phyloP scores from a whole-genome alignment of 2,329 filamentous ascomycete genomes.

The Salinomyces thailandicus region DNA sequence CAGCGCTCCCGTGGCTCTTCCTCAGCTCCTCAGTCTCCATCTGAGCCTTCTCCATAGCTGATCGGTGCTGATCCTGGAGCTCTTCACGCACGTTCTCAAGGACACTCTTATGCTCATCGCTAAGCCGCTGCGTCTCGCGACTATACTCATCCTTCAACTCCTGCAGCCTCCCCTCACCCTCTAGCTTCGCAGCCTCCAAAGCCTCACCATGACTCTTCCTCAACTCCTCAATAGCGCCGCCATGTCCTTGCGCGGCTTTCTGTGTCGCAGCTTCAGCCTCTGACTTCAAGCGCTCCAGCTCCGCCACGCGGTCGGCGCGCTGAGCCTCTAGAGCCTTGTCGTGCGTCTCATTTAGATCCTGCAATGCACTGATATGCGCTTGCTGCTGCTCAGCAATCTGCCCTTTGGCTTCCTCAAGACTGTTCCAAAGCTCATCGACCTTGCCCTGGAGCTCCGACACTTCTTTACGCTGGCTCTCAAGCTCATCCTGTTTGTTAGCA shows the following conservation, averaged over 20 bases:
- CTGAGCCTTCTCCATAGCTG: slow-evolving; percentile 2
- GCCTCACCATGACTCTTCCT: slow-evolving; percentile 3
- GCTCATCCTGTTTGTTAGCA: background rate
- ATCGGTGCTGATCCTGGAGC: background rate
- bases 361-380: background rate
- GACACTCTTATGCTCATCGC: background rate
- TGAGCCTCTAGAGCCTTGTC: background rate
- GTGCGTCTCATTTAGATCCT: slow-evolving; percentile 3
- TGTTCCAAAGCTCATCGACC: background rate
- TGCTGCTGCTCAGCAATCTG: background rate
- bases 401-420: background rate
- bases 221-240: slow-evolving; percentile 3
- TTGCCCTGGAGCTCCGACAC: background rate
- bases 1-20: slow-evolving; percentile 2
- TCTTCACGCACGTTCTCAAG: background rate
- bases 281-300: slow-evolving; percentile 5
- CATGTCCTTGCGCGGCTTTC: slow-evolving; percentile 2
- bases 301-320: slow-evolving; percentile 1
- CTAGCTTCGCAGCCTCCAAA: background rate
- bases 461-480: background rate
- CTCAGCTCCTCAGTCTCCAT: slow-evolving; percentile 4
- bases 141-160: slow-evolving; percentile 1
- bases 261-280: slow-evolving; percentile 4
- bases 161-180: slow-evolving; percentile 1
- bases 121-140: background rate